Conservation (phyloP, 2,329 filamentous ascomycete genomes). For the Shiraia bambusicola region DNA sequence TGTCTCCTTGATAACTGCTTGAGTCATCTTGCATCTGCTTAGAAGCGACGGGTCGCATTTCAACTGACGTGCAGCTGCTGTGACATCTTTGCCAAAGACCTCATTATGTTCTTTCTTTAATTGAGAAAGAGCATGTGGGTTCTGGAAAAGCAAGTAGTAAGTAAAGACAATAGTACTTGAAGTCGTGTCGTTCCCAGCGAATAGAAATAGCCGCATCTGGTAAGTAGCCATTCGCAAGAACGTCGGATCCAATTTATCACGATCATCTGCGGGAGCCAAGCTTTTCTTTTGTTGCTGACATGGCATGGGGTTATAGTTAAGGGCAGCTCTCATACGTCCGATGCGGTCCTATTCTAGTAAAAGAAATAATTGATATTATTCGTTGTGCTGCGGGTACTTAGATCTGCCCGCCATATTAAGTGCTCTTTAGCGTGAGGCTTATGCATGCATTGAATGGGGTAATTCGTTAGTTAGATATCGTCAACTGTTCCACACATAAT, state of each 20-base stretch:
- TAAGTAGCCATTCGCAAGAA: slow-evolving; percentile 1
- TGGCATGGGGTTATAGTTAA: too few species aligned
- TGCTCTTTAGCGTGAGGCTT: too few species aligned
- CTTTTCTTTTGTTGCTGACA: too few species aligned
- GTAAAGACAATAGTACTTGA: slow-evolving; percentile 29
- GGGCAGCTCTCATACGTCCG: too few species aligned
- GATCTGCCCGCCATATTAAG: too few species aligned
- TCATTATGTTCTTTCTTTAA: slow-evolving; percentile 29
- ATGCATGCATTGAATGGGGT: too few species aligned
- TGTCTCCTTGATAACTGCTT: slow-evolving; percentile 34
- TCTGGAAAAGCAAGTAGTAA: slow-evolving; percentile 17
- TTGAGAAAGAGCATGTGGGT: slow-evolving; percentile 16
- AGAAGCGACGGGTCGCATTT: slow-evolving; percentile 19
- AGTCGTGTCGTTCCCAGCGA: slow-evolving; percentile 36
- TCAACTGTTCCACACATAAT: too few species aligned
- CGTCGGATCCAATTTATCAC: background rate
- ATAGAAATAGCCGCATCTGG: slow-evolving; percentile 22
- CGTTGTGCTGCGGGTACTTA: too few species aligned
- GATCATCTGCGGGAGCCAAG: too few species aligned
- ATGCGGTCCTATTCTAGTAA: too few species aligned
- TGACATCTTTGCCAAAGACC: slow-evolving; percentile 21
- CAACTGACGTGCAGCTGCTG: slow-evolving; percentile 29
- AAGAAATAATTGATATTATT: too few species aligned
- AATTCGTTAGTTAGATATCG: too few species aligned
- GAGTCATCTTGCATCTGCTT: slow-evolving; percentile 26